These are phyloP conservation scores for Pseudozyma sp. DNA, from an alignment of 1,284 basidiomycete genomes.

Conservation along the genomic window DNA sequence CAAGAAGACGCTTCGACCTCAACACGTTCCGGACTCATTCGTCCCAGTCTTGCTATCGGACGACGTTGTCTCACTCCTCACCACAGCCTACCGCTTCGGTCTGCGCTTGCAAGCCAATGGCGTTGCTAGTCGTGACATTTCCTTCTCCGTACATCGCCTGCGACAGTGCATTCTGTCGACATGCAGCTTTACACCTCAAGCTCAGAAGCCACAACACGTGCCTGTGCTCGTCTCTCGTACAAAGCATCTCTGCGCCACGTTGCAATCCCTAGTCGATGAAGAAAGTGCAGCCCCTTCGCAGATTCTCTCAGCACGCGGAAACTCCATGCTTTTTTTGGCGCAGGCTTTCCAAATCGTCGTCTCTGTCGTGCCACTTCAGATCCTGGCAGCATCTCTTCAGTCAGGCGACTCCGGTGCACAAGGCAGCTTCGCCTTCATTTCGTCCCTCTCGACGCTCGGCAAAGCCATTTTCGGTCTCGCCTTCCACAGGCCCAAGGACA, in stretches of 20 bases:
- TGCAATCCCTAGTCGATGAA: slow-evolving; percentile 43
- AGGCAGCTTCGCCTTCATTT: slow-evolving; percentile 32
- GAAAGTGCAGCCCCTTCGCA: slow-evolving; percentile 23
- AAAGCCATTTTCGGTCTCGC: slow-evolving; percentile 46
- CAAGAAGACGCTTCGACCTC: slow-evolving; percentile 21
- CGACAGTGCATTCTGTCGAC: slow-evolving; percentile 44
- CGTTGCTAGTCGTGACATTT: slow-evolving; percentile 35
- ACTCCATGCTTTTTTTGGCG: slow-evolving; percentile 48
- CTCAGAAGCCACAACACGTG: slow-evolving; percentile 42
- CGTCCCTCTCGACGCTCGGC: slow-evolving; percentile 40
- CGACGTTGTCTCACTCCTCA: slow-evolving; percentile 52
- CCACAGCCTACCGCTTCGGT: slow-evolving; percentile 43
- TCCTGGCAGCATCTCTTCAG: slow-evolving; percentile 29
- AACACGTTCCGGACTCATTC: slow-evolving; percentile 38
- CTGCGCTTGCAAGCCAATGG: slow-evolving; percentile 23
- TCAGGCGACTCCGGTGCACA: slow-evolving; percentile 17
- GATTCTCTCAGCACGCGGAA: slow-evolving; percentile 36
- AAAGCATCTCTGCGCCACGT: slow-evolving; percentile 38
- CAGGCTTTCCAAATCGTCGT: slow-evolving; percentile 46
- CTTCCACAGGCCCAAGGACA: slow-evolving; percentile 41
- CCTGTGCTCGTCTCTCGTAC: slow-evolving; percentile 32
- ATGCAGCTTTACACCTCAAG: slow-evolving; percentile 41
- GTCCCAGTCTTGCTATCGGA: slow-evolving; percentile 39
- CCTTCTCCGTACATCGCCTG: slow-evolving; percentile 45
- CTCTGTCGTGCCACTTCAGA: slow-evolving; percentile 36